A percentile compares a stretch with the other conserved stretches of the same genome.
phyloP scores from a whole-genome alignment of 495 filamentous ascomycete genomes.

The Podospora pseudoanserina region DNA sequence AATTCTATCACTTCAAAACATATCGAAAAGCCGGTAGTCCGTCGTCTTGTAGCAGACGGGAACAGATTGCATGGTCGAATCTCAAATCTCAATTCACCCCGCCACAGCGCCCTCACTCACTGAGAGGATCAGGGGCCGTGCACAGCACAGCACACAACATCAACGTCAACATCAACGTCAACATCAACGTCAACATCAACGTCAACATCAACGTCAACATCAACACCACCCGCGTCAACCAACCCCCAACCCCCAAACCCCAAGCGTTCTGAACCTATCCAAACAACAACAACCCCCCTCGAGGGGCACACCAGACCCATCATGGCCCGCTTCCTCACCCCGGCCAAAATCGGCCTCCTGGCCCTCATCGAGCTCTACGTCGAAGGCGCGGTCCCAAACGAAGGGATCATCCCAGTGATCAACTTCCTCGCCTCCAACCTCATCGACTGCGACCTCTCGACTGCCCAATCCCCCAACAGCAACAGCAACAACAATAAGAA shows the following conservation, averaged over 20 bases:
- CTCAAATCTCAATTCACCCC: not conserved
- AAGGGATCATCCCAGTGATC: slow-evolving; percentile 74
- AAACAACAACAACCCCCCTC: not conserved
- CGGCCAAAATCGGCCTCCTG: slow-evolving; percentile 79
- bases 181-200: not conserved
- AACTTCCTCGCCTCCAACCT: slow-evolving; percentile 78
- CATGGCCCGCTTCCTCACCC: slow-evolving; percentile 80
- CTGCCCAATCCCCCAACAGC: slow-evolving; percentile 6
- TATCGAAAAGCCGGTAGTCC: too few relatives aligned
- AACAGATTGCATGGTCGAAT: not conserved
- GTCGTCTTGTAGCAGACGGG: too few relatives aligned
- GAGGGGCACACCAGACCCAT: not conserved
- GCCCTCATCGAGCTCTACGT: slow-evolving; percentile 77
- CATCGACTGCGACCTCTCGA: slow-evolving; percentile 42
- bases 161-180: not conserved
- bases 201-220: not conserved
- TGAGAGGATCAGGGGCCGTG: not conserved
- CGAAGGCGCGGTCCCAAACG: slow-evolving; percentile 67
- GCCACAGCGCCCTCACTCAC: not conserved
- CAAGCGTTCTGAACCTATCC: not conserved
- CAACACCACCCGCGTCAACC: not conserved
- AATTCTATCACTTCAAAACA: not conserved
- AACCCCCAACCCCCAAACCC: not conserved
- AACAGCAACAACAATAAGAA: too few relatives aligned
- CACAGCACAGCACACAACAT: not conserved